These are phyloP conservation scores for Calonectria multiphialidica DNA, from an alignment of 2,329 filamentous ascomycete species.

Conservation along the genomic window DNA sequence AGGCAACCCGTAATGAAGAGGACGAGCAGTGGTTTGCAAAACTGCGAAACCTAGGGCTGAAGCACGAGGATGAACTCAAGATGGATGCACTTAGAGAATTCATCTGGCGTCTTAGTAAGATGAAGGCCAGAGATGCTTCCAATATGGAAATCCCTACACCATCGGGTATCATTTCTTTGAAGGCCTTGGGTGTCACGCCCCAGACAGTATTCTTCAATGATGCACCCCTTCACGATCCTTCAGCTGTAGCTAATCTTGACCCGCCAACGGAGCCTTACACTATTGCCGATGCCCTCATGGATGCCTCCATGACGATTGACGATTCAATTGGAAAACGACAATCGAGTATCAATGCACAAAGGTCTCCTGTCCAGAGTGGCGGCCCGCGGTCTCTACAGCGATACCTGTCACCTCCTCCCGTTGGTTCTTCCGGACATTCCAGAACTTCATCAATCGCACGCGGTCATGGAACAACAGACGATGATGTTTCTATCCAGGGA, in stretches of 20 bases:
- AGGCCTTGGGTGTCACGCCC: conserved; percentile 80
- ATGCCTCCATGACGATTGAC: conserved; percentile 91
- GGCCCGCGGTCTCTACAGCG: conserved; percentile 46
- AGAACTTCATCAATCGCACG: conserved; percentile 50
- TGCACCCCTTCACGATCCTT: conserved; percentile 64
- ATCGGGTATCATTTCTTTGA: conserved; percentile 73
- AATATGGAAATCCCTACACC: conserved; percentile 49
- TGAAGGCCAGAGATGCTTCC: conserved; percentile 69
- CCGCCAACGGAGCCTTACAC: conserved; percentile 70
- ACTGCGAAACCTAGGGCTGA: conserved; percentile 85
- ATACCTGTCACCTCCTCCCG: conserved; percentile 47
- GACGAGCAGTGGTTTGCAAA: conserved; percentile 94
- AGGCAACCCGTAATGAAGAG: conserved; percentile 84
- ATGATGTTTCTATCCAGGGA: conserved; percentile 53
- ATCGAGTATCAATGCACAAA: conserved; percentile 64
- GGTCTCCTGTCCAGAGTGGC: conserved; percentile 55
- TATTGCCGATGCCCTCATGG: conserved; percentile 89
- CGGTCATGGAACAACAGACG: conserved; percentile 44
- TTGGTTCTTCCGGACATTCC: conserved; percentile 52
- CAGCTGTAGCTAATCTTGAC: conserved; percentile 46
- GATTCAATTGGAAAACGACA: conserved; percentile 68
- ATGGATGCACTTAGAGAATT: conserved; percentile 88
- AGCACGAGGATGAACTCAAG: conserved; percentile 88
- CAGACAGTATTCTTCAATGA: conserved; percentile 96
- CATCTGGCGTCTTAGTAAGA: conserved; percentile 86